Base-by-base conservation (phyloP, 1,284 basidiomycete genomes). In the Austroboletus niveus region DNA sequence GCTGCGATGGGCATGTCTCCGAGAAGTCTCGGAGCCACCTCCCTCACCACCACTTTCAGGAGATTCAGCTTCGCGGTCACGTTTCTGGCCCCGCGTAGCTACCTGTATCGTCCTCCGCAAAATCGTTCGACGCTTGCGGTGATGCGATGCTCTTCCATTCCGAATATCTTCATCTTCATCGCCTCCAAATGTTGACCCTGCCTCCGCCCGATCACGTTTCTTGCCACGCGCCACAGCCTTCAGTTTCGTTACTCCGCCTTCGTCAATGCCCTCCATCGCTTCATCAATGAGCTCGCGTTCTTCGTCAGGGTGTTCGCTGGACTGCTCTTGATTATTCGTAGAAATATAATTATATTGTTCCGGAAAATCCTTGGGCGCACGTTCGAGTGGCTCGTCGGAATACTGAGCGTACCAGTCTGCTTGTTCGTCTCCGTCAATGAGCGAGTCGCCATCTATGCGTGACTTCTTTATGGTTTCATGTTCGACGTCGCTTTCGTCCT, bases 161-260 rank as follows among this genome's bases (percentile, higher is more conserved):
- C 57, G 61, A 48, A 71, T 69, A 20, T 72, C 65, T 52, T 70
- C 56, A 58, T 78, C 74, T n/a, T 84, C 85, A 60, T 87, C 85
- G 40, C 77, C 81, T 43, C 80, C 87, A 62, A 87, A 83, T 0
- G 80, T 81, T 7, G 85, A 87, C 7, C 79, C 87, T 48, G 83
- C 84, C 60, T 89, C 87, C 14, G 78, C 75, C 44, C 85, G 83
- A 65, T 85, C 85, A 51, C 88, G 79, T 69, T 91, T 91, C 73
- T 79, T 86, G 29, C 88, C 88, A 56, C 87, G 78, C n/a, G 64
- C 59, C 49, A 68, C 61, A 20, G 69, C 60, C 50, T 45, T 51
- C 39, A 63, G 57, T 53, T 69, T 67, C 14, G 61, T 53, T n/a
- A 59, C 53, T 53, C 77, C 66, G 51, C 78, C 77, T 68, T 75